These are phyloP conservation scores for Hordeum vulgare DNA, from an alignment of 176 grass and related monocot species.

Conservation along the genomic window MorexV3_pseudomolecules_assembly NC_058522.1:236673289-236673788, in stretches of 20 bases:
- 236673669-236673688: constrained; percentile 92
- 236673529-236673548: constrained; percentile 81
- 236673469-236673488: background rate
- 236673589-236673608: constrained; percentile 95
- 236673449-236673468: constrained; percentile 14
- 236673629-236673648: constrained; percentile 82
- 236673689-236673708: constrained; percentile 93
- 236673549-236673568: constrained; percentile 95
- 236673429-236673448: constrained; percentile 11
- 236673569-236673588: constrained; percentile 93
- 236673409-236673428: constrained; percentile 30
- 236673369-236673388: background rate
- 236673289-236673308: too few species aligned
- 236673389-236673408: background rate
- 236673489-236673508: background rate
- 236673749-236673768: constrained; percentile 93
- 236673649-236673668: constrained; percentile 86
- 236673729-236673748: constrained; percentile 97
- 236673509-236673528: constrained; percentile 51
- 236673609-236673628: constrained; percentile 85
- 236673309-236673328: too few species aligned
- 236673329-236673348: background rate
- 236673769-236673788: constrained; percentile 30
- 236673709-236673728: constrained; percentile 83
- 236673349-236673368: background rate